A percentile compares a stretch with the other conserved stretches of the same genome.
Conservation (phyloP, 208 protist genomes). For the Acanthamoeba healyi region DNA sequence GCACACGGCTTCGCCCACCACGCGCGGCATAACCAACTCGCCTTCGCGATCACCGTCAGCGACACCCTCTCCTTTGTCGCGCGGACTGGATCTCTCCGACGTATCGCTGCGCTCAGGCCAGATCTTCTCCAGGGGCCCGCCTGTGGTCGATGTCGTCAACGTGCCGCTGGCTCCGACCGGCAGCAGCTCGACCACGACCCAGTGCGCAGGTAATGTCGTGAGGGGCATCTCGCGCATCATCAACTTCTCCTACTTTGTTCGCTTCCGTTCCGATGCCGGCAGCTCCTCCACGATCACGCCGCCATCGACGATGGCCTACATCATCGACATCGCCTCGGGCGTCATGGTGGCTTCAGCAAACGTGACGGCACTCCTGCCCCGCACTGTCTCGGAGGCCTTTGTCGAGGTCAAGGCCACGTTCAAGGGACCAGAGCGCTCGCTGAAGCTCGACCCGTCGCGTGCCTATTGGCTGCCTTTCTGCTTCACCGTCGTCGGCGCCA, state of each 20-base stretch:
- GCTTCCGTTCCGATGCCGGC: neutral
- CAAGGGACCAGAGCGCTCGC: neutral
- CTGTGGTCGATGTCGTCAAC: too few species aligned
- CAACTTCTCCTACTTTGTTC: neutral
- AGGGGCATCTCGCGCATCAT: neutral
- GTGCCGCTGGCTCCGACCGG: too few species aligned
- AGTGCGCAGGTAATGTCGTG: neutral
- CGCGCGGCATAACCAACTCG: neutral
- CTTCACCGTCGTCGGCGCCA: neutral
- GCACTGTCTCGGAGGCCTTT: neutral
- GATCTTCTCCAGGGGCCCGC: too few species aligned
- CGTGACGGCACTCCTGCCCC: neutral
- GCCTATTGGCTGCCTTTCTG: neutral
- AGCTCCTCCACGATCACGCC: too few species aligned
- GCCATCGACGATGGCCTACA: neutral
- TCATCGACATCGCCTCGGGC: neutral
- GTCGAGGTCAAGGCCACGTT: neutral
- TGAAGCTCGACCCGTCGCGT: neutral
- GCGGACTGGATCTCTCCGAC: too few species aligned
- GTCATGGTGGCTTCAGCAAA: neutral
- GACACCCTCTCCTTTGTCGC: too few species aligned
- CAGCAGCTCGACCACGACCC: neutral
- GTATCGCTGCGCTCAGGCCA: too few species aligned
- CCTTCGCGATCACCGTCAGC: too few species aligned
- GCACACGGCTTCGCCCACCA: neutral